Evolutionary conservation across 2,329 filamentous ascomycete genomes (phyloP), one percentile per base, ranked within the genome.

Genomic region (Chalaropsis ovoidea): DNA sequence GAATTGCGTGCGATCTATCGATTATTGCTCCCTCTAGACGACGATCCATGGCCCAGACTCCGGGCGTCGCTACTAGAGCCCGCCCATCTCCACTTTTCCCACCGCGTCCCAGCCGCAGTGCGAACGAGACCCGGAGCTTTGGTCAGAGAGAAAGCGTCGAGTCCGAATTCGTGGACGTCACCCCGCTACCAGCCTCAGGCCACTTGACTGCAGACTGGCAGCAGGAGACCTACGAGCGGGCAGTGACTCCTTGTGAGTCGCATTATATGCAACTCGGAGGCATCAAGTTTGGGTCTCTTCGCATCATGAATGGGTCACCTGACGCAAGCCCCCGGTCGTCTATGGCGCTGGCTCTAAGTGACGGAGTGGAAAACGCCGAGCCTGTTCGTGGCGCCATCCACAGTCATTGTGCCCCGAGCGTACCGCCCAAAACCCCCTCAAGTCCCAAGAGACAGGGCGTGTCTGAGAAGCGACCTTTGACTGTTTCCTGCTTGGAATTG

Each of bases 221-320:
- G 52, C 27, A 68, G 42, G 60, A 66, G 65, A 71, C 17, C 64
- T 67, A 31, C 62, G 71, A 72, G 24, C 70, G 74, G 43, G 72
- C 71, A 7, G 69, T 71, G 15, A 76, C 75, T 8, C 75, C 84
- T 0, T 79, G 75, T 49, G 83, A 85, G 27, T 72, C 76, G 35
- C 79, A 82, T n/a, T 86, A 86, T 70, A 77, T 77, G 67, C 82
- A 85, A 58, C 79, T 83, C 41, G 84, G 84, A 2, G 81, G 78
- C 11, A 86, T 85, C 71, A 84, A 84, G 71, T 79, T 85, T 64
- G 85, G 85, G 1, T 82, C 82, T 1, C 70, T 87, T 62, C 80
- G 82, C 43, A 86, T 87, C 65, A 85, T 77, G 24, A 87, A 87
- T 72, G 84, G 82, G 15, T 75, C 76, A 2, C 84, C 84, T 1